Evolutionary conservation across 192 early-diverging fungal species (phyloP), one percentile per base, ranked within the genome.

Genomic region (Podila epicladia): DNA sequence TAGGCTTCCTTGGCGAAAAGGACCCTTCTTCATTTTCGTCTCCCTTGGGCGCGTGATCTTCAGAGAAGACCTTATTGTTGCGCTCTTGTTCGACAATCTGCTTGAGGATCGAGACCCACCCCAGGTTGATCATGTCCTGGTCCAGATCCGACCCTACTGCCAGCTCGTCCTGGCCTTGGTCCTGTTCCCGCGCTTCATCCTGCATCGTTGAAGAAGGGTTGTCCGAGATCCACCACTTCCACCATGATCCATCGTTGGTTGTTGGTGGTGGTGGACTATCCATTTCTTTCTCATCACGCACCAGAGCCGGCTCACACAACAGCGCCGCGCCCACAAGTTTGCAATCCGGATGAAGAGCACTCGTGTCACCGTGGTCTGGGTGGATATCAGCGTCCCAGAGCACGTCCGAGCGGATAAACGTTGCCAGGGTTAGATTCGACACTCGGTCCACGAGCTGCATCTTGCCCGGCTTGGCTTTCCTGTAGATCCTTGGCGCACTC

Each of bases 351-450:
- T 80, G 77, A 15, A 80, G 67, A 8, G 69, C 77, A 37, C 49
- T 38, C 8, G 71, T 9, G 5, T 22, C 24, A 24, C 24, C n/a
- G 9, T 55, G 8, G n/a, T n/a, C 53, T 24, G 53, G 53, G 20
- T 26, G 53, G 11, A 73, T 73, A 0, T 53, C 71, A 0, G 71
- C 38, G n/a, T 80, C 77, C 77, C 77, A 80, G 5, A 80, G 53
- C n/a, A 80, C 71, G 41, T 80, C 77, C 4, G 71, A 73, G 1
- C 77, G 77, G 32, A 80, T 69, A 57, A 80, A 80, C 3, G 77
- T 80, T 12, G 57, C 58, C 49, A 80, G 49, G 0, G 71, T 80
- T 6, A 73, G 33, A 37, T 80, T 80, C 19, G 77, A 80, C 1
- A 32, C 24, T 3, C 70, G 59, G 19, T 80, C 77, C 12, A 80